Percentiles rank a stretch among this genome's conserved stretches.
These are phyloP conservation scores for Trichoderma lentiforme DNA, from an alignment of 2,329 filamentous ascomycete genomes.

Conservation along the genomic window DNA sequence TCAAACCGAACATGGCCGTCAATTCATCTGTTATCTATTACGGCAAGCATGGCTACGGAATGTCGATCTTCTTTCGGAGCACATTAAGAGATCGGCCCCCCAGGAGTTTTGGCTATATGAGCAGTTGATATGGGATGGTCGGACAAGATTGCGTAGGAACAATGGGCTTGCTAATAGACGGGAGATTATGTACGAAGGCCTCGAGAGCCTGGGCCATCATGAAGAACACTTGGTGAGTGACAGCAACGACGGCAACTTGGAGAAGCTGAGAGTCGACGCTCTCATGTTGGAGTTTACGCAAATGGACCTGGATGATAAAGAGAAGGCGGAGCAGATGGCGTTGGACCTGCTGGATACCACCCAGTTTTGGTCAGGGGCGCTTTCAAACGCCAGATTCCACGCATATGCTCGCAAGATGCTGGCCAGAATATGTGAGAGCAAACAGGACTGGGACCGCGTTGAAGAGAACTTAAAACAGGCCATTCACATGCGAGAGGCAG, in stretches of 20 bases:
- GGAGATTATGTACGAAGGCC: slow-evolving; percentile 31
- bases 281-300: slow-evolving; percentile 37
- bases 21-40: slow-evolving; percentile 33
- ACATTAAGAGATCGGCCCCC: slow-evolving; percentile 29
- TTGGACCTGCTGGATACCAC: slow-evolving; percentile 29
- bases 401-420: slow-evolving; percentile 40
- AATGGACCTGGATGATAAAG: slow-evolving; percentile 35
- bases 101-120: slow-evolving; percentile 38
- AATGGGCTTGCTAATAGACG: slow-evolving; percentile 30
- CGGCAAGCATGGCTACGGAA: slow-evolving; percentile 38
- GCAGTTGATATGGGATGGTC: slow-evolving; percentile 39
- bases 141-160: slow-evolving; percentile 33
- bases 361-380: slow-evolving; percentile 22
- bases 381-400: slow-evolving; percentile 35
- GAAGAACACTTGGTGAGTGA: slow-evolving; percentile 16
- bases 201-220: slow-evolving; percentile 26
- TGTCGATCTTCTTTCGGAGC: slow-evolving; percentile 32
- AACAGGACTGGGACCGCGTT: slow-evolving; percentile 31
- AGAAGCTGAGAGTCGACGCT: slow-evolving; percentile 33
- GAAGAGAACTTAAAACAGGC: slow-evolving; percentile 34
- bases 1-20: slow-evolving; percentile 30
- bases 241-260: slow-evolving; percentile 23
- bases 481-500: slow-evolving; percentile 34
- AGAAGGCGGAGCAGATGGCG: slow-evolving; percentile 32
- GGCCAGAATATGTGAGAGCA: slow-evolving; percentile 33